A percentile compares a stretch with the other conserved stretches of the same genome.
Evolutionary conservation across 345 rosid genomes (phyloP).

Genomic region (Raphanus sativus): DNA sequence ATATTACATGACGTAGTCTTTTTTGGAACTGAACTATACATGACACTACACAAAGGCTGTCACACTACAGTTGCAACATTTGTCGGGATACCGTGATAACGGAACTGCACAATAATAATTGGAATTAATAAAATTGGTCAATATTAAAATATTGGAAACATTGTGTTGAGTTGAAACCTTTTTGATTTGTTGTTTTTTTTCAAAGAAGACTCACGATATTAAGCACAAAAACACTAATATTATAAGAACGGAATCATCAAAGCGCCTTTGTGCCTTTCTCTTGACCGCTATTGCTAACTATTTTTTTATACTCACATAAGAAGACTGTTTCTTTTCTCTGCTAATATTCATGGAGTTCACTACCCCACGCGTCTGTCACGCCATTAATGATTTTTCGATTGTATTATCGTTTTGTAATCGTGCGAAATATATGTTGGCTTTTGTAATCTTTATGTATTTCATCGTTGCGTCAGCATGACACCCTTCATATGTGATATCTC

Average conservation of each 20-base stretch:
- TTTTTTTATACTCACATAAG: not conserved
- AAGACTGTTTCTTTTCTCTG: not conserved
- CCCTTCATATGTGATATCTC: slow-evolving; percentile 1
- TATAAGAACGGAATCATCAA: not conserved
- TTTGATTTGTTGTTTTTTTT: not conserved
- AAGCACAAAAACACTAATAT: not conserved
- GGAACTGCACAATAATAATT: not conserved
- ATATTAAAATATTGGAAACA: not conserved
- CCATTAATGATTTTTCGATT: slow-evolving; percentile 26
- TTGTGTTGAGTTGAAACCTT: not conserved
- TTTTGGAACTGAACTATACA: too few relatives aligned
- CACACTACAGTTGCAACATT: not conserved
- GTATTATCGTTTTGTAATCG: slow-evolving; percentile 25
- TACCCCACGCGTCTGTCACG: slow-evolving; percentile 31
- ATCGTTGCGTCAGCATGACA: slow-evolving; percentile 36
- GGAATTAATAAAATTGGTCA: not conserved
- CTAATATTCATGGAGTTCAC: slow-evolving; percentile 2
- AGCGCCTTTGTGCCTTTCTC: slow-evolving; percentile 9
- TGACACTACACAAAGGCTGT: not conserved
- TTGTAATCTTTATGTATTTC: slow-evolving; percentile 23
- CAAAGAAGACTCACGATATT: not conserved
- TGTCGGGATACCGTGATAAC: not conserved
- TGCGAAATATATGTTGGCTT: not conserved
- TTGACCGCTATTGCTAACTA: slow-evolving; percentile 21
- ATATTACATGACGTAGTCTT: too few relatives aligned